Evolutionary conservation across 345 rosid species (phyloP), one percentile per base, ranked within the genome.

Genomic region (Ailanthus altissimus): DNA sequence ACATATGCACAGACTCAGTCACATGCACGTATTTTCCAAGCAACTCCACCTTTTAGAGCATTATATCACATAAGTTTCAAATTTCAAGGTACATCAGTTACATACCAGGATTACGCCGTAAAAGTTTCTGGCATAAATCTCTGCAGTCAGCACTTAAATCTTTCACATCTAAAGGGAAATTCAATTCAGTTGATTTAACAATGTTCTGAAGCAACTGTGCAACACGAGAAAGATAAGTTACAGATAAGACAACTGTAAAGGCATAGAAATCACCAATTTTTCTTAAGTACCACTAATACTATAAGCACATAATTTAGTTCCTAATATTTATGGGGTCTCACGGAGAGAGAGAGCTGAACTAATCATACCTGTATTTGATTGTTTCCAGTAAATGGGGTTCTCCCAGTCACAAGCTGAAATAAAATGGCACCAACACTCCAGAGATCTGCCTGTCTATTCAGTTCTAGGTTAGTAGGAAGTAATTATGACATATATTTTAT

Each of bases 371-470:
- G 95, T 53, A 88, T 85, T 81, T 96, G 99, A 80, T 88, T 88
- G 86, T 79, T 92, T 81, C 99, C 99, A 28, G 92, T 93, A 78
- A 89, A 96, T 66, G 99, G 99, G 56, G 99, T 89, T 89, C 82
- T 93, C 74, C 97, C 98, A 14, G 93, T 92, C 75, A 92, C 95
- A 80, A 96, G 97, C 83, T 96, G 99, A 86, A 86, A 96, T 69
- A 96, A 86, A 81, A 96, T 96, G 76, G 98, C 90, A 81, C 99
- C 99, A 60, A 93, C 97, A 80, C 99, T 96, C 99, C 99, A 96
- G 78, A 96, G 98, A 90, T 96, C 99, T 89, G 99, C 99, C 99
- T 96, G 99, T 50, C 75, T 81, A 80, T 85, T 57, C 79, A 81
- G 79, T 78, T 76, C 77, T 82, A 78, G 81, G 80, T 89, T 87